Evolutionary conservation across 768 basidiomycete species (phyloP), one percentile per base, ranked within the genome.

Genomic region (Chalciporus chontae): DNA sequence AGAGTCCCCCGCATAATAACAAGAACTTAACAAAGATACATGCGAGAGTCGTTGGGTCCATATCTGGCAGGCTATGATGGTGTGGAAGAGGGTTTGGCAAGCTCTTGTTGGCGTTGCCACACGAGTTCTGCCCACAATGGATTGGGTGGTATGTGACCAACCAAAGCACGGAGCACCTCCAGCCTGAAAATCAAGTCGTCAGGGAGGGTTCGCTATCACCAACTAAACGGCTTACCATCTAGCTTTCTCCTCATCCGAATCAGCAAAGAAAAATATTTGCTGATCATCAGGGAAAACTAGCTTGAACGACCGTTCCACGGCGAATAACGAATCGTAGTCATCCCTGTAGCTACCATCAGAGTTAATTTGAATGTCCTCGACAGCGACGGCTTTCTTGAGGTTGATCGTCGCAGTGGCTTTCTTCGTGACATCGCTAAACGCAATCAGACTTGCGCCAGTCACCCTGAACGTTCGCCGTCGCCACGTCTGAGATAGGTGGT

Each of bases 381-480:
- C 79, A 0, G 76, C 73, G 9, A 84, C 71, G 5, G 90, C 91
- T 65, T 92, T 87, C 69, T 87, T 87, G 37, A 96, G 73, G 65
- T 94, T 90, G 55, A 95, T 94, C n/a, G 88, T 91, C 4, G 89
- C 82, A 0, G 84, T 94, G 2, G 87, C 84, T 55, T 84, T 89
- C 75, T 90, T 93, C 23, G 94, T 96, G 8, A 95, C 84, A 62
- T 94, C 90, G 61, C 92, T 96, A 70, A 89, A 94, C 1, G 94
- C 91, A 38, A 96, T 77, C 26, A 96, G 73, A 61, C 83, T 92
- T 8, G 89, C 80, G 8, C 94, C 94, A 49, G 90, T 87, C 15
- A 96, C 78, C 29, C 91, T 82, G 43, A 95, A 77, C 54, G 83
- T 85, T 48, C 94, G 81, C 43, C 94, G 79, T 43, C 88, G 83